Conservation (phyloP, 1,139 yeast genomes). For the Hansenula lynferdii region DNA sequence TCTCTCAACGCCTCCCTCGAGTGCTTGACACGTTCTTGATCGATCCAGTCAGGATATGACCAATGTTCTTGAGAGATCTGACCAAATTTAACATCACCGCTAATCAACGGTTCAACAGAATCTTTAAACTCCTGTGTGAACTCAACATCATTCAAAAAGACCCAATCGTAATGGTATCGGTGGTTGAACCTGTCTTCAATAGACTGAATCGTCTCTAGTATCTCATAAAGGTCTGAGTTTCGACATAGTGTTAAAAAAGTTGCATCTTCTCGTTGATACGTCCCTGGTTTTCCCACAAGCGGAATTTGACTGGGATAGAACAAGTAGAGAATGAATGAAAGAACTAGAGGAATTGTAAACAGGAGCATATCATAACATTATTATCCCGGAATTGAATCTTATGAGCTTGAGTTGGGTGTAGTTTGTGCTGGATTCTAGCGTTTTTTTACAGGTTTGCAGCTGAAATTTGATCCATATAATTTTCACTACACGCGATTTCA, state of each 20-base stretch:
- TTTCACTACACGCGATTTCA: no score
- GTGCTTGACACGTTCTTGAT: conserved; percentile 35
- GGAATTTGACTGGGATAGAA: neutral
- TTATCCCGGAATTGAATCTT: no score
- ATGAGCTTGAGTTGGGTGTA: no score
- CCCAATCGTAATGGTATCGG: conserved; percentile 56
- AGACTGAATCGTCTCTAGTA: conserved; percentile 42
- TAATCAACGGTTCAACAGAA: conserved; percentile 37
- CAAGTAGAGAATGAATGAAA: neutral
- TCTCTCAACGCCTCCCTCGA: conserved; percentile 35
- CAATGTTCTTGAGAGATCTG: conserved; percentile 59
- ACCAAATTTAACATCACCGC: conserved; percentile 65
- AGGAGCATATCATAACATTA: neutral
- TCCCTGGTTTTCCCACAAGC: no score
- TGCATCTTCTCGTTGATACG: conserved; percentile 40
- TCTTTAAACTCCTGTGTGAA: conserved; percentile 45
- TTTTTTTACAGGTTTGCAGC: no score
- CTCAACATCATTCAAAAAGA: conserved; percentile 50
- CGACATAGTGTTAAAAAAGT: conserved; percentile 61
- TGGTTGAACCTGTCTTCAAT: conserved; percentile 54
- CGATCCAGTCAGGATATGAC: conserved; percentile 67
- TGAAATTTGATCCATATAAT: no score
- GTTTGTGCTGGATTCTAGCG: no score
- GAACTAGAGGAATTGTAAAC: neutral
- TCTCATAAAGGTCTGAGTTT: conserved; percentile 50